Evolutionary conservation across 2,329 filamentous ascomycete genomes (phyloP).

Genomic region (Calonectria naviculata): DNA sequence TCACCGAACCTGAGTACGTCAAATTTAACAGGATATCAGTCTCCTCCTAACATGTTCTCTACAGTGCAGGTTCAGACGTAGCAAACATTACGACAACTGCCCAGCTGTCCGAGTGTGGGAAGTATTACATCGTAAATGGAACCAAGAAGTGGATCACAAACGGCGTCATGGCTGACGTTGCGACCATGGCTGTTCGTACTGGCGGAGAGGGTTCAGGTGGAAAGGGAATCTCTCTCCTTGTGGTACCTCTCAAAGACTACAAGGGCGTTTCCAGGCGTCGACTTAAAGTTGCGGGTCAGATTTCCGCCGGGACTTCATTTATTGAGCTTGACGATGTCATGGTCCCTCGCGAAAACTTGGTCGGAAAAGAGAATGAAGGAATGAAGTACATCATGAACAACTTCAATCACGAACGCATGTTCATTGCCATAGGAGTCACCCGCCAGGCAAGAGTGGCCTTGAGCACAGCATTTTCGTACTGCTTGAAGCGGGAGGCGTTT

Average conservation of each 20-base stretch:
- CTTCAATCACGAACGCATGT: constrained; percentile 82
- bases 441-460: constrained; percentile 62
- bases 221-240: constrained; percentile 71
- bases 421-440: constrained; percentile 73
- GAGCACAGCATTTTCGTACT: constrained; percentile 50
- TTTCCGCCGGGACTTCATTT: constrained; percentile 76
- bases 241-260: constrained; percentile 76
- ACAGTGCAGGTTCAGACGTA: constrained; percentile 75
- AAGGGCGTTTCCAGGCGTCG: constrained; percentile 76
- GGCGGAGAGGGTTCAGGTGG: constrained; percentile 68
- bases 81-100: constrained; percentile 79
- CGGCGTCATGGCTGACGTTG: constrained; percentile 76
- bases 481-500: constrained; percentile 52
- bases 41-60: background rate
- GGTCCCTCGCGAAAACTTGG: constrained; percentile 76
- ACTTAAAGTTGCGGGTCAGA: constrained; percentile 74
- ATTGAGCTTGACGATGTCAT: constrained; percentile 82
- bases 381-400: constrained; percentile 84
- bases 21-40: background rate
- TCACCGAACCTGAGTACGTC: constrained; percentile 74
- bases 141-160: constrained; percentile 86
- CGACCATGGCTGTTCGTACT: constrained; percentile 79
- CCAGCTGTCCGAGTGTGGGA: constrained; percentile 69
- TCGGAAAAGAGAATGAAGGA: constrained; percentile 76
- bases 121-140: constrained; percentile 78